Evolutionary conservation across 2,329 filamentous ascomycete species (phyloP), one percentile per base, ranked within the genome.

Genomic region (Rutstroemia sydowiana): DNA sequence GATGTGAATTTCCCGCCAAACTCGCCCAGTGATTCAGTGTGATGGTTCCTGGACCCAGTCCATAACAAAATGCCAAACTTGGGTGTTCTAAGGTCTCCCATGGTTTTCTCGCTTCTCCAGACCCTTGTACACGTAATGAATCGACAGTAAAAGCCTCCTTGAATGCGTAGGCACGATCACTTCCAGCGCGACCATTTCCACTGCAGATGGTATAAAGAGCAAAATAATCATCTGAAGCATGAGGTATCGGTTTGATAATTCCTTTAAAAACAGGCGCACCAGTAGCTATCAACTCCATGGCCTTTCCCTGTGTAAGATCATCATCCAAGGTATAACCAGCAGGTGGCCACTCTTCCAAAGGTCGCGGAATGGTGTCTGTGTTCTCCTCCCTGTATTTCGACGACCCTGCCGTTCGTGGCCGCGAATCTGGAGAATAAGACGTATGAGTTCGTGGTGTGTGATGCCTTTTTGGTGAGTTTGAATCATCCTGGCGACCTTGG

Each of bases 51-150:
- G 84, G 80, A 20, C 78, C 73, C 45, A 72, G 71, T 11, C 86
- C 86, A 65, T 81, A 85, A 57, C 76, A 78, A 64, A 85, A 87
- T 0, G 81, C 75, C 66, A 82, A 81, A 64, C 83, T 87, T 4
- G 86, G 86, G 61, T 88, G 84, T 63, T 90, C 86, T 23, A 89
- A 71, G 1, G 85, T 84, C 56, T 85, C 78, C 85, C 82, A 88
- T 2, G 82, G 84, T 47, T 59, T 23, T 28, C 37, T 45, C 21
- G 62, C 58, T 5, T 39, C 43, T 5, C 55, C 59, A 8, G 52
- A 21, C 3, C 56, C 61, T 44, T 59, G 57, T 16, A 65, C 47
- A 32, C 55, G 41, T 47, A 66, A 56, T 16, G 60, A 59, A 43
- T 51, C 36, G 13, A 55, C 59, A 16, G 44, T 45, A 39, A 61